Evolutionary conservation across 495 filamentous ascomycete genomes (phyloP), one percentile per base, ranked within the genome.

Genomic region (Talaromyces thailandensis): DNA sequence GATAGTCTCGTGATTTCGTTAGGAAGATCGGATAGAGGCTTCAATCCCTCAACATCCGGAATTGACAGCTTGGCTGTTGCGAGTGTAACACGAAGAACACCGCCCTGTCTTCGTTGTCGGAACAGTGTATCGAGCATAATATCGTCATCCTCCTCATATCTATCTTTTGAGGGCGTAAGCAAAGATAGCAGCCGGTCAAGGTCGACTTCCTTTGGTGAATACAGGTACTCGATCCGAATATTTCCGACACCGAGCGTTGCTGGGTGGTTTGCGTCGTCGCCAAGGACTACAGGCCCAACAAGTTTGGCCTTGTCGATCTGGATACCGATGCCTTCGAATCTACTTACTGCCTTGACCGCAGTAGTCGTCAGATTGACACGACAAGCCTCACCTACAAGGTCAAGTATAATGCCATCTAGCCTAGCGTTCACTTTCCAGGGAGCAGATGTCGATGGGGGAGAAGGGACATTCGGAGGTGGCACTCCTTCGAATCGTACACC

Each of bases 51-150:
- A 11, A 89, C 66, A 50, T 83, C 82, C 1, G 78, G 76, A 11
- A 93, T 70, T 0, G 76, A 70, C 25, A 86, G 71, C 56, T 84
- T 84, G 24, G 90, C 67, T 24, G 74, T 80, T n/a, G 81, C 81
- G 21, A 94, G 71, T 4, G 82, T 85, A 24, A 88, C 69, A 40
- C 90, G 87, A 51, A 96, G 80, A 18, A 97, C 88, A n/a, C 88
- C 83, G 2, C 93, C 95, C 70, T 97, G 93, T 66, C 86, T 84
- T 60, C 95, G 79, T 71, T 99, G 95, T n/a, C 90, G 82, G 24
- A 98, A 75, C 2, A 99, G 80, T 0, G 89, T 96, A 63, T 98
- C 94, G 11, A 98, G 80, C 76, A 99, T 85, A 62, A 99, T 96
- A 68, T 97, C 95, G 66, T 96, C 92, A 64, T 92, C 89, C 52